Evolutionary conservation across 2,329 filamentous ascomycete genomes (phyloP).

Genomic region (Verticillium zaregamsianum): DNA sequence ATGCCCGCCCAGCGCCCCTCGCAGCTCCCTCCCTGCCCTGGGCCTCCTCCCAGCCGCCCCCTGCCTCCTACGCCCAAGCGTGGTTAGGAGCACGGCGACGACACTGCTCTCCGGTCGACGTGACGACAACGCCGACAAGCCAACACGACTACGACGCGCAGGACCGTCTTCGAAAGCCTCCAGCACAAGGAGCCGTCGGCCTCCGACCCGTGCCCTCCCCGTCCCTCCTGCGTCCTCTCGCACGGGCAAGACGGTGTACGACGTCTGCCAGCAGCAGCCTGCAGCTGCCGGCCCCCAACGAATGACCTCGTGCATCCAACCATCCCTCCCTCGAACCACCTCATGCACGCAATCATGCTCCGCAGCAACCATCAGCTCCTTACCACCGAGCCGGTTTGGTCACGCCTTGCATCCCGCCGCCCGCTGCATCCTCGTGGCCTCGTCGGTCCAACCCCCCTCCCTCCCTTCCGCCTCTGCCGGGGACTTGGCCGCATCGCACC

Average conservation of each 20-base stretch:
- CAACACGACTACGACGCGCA: background rate
- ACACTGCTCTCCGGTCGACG: background rate
- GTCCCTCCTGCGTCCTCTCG: background rate
- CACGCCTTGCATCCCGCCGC: background rate
- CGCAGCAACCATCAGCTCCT: background rate
- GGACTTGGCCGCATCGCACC: background rate
- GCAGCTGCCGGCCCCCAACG: background rate
- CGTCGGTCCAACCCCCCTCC: background rate
- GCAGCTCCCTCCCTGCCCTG: constrained; percentile 63
- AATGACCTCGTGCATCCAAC: background rate
- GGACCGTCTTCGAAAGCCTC: background rate
- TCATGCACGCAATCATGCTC: background rate
- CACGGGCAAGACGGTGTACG: background rate
- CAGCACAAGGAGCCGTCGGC: background rate
- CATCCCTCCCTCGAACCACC: background rate
- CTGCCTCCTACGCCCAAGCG: constrained; percentile 62
- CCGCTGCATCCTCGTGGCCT: background rate
- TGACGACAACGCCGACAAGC: background rate
- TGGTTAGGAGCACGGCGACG: constrained; percentile 31
- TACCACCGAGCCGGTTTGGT: background rate
- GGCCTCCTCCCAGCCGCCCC: constrained; percentile 60
- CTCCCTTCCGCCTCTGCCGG: background rate
- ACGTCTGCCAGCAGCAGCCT: background rate
- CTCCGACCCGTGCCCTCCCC: background rate
- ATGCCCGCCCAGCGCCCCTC: constrained; percentile 60